A percentile compares a stretch with the other conserved stretches of the same genome.
Evolutionary conservation across 305 asterid species (phyloP).

Genomic region (Fraxinus velutina): DNA sequence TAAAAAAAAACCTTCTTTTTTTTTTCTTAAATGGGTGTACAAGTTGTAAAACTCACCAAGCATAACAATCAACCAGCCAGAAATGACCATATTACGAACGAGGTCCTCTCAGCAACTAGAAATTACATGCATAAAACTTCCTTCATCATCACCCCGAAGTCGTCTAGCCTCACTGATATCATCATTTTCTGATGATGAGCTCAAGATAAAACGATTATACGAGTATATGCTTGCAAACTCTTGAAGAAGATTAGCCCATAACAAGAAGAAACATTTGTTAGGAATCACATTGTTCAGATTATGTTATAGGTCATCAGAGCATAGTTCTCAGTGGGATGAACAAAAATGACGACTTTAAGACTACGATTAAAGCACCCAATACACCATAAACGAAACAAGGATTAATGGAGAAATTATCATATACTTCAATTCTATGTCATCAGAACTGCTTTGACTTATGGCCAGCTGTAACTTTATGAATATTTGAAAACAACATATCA

Average conservation of each 20-base stretch:
- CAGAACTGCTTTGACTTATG: not conserved
- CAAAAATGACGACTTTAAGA: not conserved
- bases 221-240: slow-evolving; percentile 46
- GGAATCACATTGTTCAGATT: slow-evolving; percentile 12
- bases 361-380: not conserved
- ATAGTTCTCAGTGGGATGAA: not conserved
- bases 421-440: not conserved
- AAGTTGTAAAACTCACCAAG: slow-evolving; percentile 53
- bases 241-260: slow-evolving; percentile 56
- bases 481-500: not conserved
- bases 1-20: not conserved
- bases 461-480: not conserved
- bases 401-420: not conserved
- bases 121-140: slow-evolving; percentile 49
- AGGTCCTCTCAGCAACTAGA: slow-evolving; percentile 40
- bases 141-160: slow-evolving; percentile 46
- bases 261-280: slow-evolving; percentile 18
- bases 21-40: slow-evolving; percentile 8
- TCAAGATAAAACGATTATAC: slow-evolving; percentile 34
- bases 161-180: slow-evolving; percentile 40
- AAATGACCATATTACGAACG: slow-evolving; percentile 28
- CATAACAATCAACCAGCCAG: slow-evolving; percentile 53
- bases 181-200: slow-evolving; percentile 44
- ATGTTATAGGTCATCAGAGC: not conserved
- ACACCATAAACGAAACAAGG: not conserved